Evolutionary conservation across 331 rosid genomes (phyloP), one percentile per base, ranked within the genome.

Genomic region (Quercus phellos): DNA sequence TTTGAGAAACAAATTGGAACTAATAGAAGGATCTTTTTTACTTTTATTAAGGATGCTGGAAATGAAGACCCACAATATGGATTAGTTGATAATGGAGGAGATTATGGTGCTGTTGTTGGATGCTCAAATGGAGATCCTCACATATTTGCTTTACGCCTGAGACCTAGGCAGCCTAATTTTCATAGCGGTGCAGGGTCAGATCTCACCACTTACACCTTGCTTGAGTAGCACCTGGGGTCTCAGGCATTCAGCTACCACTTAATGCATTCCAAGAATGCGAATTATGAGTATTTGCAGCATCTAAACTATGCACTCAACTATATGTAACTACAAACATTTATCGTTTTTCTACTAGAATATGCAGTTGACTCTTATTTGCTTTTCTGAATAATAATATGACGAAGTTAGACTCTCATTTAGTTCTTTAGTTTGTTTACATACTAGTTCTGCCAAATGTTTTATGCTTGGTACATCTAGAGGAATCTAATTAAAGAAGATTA

Each of bases 171-270:
- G 74, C 85, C 90, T 43, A 77, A 83, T 78, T 77, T 81, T 29
- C 89, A 82, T 46, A 54, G 56, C 11, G 85, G 85, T 32, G 61
- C 54, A 2, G 83, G 64, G 24, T 83, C 96, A 19, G 96, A 90
- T 83, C 84, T 87, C 51, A 86, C 90, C 3, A 86, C 94, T 72
- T 89, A 89, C 78, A 87, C 90, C 22, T 83, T 94, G 74, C 96
- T 91, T 35, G 87, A 86, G 84, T 90, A 84, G 84, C 35, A 21
- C 35, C 74, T n/a, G 24, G 4, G 13, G 12, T 70, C 50, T 3
- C 5, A 30, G 11, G 11, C 16, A 35, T n/a, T 38, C 42, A 27
- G 11, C 30, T 61, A 29, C 68, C 21, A 61, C 4, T 29, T 29
- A 30, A 5, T 61, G 30, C 2, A 61, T 29, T 29, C 16, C 13